A percentile compares a stretch with the other conserved stretches of the same genome.
Conservation (phyloP, 1,284 basidiomycete species). For the Pseudozyma sp. region DNA sequence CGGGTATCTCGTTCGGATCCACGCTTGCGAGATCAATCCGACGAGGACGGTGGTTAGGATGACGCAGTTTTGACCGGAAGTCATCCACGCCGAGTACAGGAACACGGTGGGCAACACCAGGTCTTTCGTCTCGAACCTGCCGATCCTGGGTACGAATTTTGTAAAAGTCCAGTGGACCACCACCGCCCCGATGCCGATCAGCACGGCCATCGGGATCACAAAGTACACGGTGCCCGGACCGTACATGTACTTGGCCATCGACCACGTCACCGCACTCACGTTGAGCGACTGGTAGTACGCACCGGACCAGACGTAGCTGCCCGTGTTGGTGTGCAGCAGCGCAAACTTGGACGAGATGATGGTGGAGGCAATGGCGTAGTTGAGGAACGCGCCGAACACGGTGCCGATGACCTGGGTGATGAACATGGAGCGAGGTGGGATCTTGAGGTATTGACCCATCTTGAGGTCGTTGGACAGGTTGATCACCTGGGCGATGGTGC, state of each 20-base stretch:
- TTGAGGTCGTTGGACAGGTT: slow-evolving; percentile 51
- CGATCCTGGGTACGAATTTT: slow-evolving; percentile 17
- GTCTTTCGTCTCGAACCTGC: slow-evolving; percentile 10
- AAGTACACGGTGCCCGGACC: slow-evolving; percentile 29
- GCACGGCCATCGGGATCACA: slow-evolving; percentile 39
- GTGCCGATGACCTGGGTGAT: slow-evolving; percentile 39
- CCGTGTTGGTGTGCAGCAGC: slow-evolving; percentile 42
- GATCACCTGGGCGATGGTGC: slow-evolving; percentile 43
- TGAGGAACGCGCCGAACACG: slow-evolving; percentile 47
- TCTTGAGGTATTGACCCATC: slow-evolving; percentile 60
- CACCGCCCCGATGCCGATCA: slow-evolving; percentile 33
- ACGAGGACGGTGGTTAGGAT: slow-evolving; percentile 73
- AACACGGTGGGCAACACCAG: slow-evolving; percentile 35
- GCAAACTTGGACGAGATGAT: slow-evolving; percentile 40
- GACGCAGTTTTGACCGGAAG: slow-evolving; percentile 74
- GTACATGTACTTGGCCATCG: slow-evolving; percentile 43
- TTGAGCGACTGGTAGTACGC: slow-evolving; percentile 33
- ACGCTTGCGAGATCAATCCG: slow-evolving; percentile 75
- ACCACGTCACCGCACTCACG: slow-evolving; percentile 40
- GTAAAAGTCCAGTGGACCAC: slow-evolving; percentile 25
- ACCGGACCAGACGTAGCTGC: slow-evolving; percentile 46
- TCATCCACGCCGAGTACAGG: slow-evolving; percentile 58
- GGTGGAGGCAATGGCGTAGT: slow-evolving; percentile 41
- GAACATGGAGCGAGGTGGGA: slow-evolving; percentile 48
- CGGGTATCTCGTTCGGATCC: slow-evolving; percentile 75